Evolutionary conservation across 1,139 yeast genomes (phyloP), one percentile per base, ranked within the genome.

Genomic region (Pichia sp.): DNA sequence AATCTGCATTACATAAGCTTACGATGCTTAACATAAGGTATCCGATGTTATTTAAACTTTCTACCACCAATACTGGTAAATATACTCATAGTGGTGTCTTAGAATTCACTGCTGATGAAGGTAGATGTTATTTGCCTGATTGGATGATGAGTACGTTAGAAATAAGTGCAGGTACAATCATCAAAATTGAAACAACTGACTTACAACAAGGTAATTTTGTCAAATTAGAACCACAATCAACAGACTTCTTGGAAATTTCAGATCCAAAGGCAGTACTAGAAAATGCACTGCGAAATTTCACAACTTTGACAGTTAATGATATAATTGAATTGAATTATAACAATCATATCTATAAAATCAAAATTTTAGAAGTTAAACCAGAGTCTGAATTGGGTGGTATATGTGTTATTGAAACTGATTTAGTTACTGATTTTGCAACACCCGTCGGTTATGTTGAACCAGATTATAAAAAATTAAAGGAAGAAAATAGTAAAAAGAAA

Each of bases 211-310:
- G 98, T 8, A 72, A 74, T 38, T 92, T 87, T 68, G 97, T 92
- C 34, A 90, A 88, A 68, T 78, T 94, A 47, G 96, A 94, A 66
- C 98, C 99, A 0, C 98, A 94, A 63, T 82, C 94, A 22, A 89
- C 82, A 1, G 96, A 89, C 58, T 94, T 94, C 61, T 73, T 94
- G 56, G 97, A 94, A 51, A 92, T 94, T 20, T 77, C 90, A 3
- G 97, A 94, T 62, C 98, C 98, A 23, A 89, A 89, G 63, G 97
- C 98, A 0, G 98, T 94, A 4, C 70, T 94, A 58, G 99, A 94
- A 63, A 89, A 87, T 59, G 96, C 89, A 0, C 73, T 92, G 57
- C 72, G 97, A 52, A 85, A 86, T 63, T 94, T 92, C 63, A 83
- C 96, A 15, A 88, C 97, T 0, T 72, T 94, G 55, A 85, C 96